Percentiles rank a stretch among this genome's conserved stretches.
phyloP scores from a whole-genome alignment of 257 asterid genomes.

The Solanum neorickii region DNA sequence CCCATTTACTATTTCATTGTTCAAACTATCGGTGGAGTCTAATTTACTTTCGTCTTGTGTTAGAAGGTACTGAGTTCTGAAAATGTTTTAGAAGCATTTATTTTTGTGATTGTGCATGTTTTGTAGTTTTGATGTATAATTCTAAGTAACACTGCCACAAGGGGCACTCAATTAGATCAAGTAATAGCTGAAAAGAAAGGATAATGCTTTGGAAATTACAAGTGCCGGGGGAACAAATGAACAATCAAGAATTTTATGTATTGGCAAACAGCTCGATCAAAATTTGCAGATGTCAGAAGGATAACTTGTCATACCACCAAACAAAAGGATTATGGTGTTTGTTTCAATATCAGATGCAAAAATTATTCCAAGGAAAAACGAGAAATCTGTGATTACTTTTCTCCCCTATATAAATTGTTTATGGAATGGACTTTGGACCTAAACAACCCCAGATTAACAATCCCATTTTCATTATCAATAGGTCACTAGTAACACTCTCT shows the following conservation, averaged over 20 bases:
- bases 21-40: background rate
- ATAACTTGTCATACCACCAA: background rate
- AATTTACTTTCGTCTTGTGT: background rate
- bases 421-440: background rate
- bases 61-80: background rate
- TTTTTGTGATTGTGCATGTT: background rate
- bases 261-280: no score
- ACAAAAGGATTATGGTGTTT: background rate
- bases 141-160: background rate
- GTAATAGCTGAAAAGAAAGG: background rate
- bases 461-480: background rate
- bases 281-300: background rate
- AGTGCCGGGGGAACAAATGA: background rate
- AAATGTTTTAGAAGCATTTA: background rate
- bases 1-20: background rate
- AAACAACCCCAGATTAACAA: background rate
- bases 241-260: background rate
- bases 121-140: background rate
- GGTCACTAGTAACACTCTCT: background rate
- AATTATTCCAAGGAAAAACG: background rate
- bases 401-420: background rate
- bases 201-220: background rate
- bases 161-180: background rate
- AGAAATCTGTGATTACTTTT: background rate
- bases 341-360: background rate